A percentile compares a stretch with the other conserved stretches of the same genome.
phyloP scores from a whole-genome alignment of 352 stramenopile genomes.

The Globisporangium polare region DNA sequence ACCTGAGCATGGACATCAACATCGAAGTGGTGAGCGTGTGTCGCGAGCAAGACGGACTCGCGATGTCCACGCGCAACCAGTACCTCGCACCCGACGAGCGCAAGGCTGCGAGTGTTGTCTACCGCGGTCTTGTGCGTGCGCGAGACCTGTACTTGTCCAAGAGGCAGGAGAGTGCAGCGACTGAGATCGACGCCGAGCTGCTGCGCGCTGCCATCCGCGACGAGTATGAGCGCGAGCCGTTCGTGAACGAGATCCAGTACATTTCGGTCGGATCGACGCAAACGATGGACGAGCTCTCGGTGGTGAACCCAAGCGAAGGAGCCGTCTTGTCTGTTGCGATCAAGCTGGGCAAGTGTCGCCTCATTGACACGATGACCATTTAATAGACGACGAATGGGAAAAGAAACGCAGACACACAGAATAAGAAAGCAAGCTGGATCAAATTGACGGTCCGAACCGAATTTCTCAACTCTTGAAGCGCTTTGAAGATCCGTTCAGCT shows the following conservation, averaged over 20 bases:
- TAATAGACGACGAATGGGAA: conserved; percentile 22
- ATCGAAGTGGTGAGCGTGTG: conserved; percentile 91
- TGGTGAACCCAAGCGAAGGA: conserved; percentile 56
- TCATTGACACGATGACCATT: conserved; percentile 97
- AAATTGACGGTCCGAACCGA: neutral
- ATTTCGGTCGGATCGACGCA: conserved; percentile 92
- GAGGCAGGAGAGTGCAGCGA: conserved; percentile 15
- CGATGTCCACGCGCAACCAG: conserved; percentile 97
- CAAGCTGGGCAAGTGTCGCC: conserved; percentile 92
- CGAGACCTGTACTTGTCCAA: conserved; percentile 35
- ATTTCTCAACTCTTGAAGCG: conserved; percentile 11
- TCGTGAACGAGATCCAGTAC: conserved; percentile 95
- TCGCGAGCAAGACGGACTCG: conserved; percentile 94
- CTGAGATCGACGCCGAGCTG: conserved; percentile 22
- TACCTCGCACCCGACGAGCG: conserved; percentile 93
- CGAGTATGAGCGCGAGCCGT: conserved; percentile 79
- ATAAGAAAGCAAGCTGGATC: neutral
- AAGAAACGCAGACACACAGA: neutral
- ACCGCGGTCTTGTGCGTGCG: conserved; percentile 64
- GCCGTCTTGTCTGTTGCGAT: conserved; percentile 95
- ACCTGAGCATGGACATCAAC: conserved; percentile 95
- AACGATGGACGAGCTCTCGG: conserved; percentile 92
- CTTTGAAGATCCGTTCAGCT: conserved; percentile 7
- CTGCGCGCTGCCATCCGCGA: conserved; percentile 42
- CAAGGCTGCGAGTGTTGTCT: conserved; percentile 83